Evolutionary conservation across 768 basidiomycete genomes (phyloP).

Genomic region (Tulasnella sp.): DNA sequence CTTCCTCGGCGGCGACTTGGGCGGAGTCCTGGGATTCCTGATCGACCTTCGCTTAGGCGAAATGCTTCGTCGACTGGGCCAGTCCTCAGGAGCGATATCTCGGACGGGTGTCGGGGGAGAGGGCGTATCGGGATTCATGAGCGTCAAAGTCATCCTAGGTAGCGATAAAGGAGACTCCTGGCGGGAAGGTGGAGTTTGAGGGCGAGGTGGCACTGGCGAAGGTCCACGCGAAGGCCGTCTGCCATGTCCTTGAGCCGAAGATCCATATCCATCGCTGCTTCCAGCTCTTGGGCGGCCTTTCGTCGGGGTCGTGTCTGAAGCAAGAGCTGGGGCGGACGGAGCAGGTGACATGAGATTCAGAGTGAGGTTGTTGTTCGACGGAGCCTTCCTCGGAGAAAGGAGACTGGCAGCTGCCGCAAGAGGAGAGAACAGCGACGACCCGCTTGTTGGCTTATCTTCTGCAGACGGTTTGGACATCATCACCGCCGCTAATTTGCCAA

Average conservation of each 20-base stretch:
- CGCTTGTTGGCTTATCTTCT: not conserved
- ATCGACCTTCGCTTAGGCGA: not conserved
- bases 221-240: conserved; percentile 2
- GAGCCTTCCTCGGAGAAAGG: conserved; percentile 11
- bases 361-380: conserved; percentile 2
- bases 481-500: conserved; percentile 7
- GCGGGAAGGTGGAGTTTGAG: not conserved
- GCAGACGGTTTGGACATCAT: conserved; percentile 5
- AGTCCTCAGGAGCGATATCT: not conserved
- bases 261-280: conserved; percentile 1
- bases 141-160: conserved; percentile 14
- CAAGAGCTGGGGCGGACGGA: not conserved
- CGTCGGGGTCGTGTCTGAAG: not conserved
- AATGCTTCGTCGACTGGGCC: not conserved
- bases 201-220: conserved; percentile 9
- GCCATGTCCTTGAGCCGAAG: not conserved
- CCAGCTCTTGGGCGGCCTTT: not conserved
- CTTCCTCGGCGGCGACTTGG: not conserved
- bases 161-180: not conserved
- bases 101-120: conserved; percentile 4
- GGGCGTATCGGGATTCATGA: conserved; percentile 19
- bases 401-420: not conserved
- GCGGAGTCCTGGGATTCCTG: not conserved
- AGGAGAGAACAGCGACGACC: conserved; percentile 2
- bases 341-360: not conserved